Percentiles rank a stretch among this genome's conserved stretches.
These are phyloP conservation scores for Juncus inflexus DNA, from an alignment of 176 grass and related monocot genomes.

Conservation along the genomic window DNA sequence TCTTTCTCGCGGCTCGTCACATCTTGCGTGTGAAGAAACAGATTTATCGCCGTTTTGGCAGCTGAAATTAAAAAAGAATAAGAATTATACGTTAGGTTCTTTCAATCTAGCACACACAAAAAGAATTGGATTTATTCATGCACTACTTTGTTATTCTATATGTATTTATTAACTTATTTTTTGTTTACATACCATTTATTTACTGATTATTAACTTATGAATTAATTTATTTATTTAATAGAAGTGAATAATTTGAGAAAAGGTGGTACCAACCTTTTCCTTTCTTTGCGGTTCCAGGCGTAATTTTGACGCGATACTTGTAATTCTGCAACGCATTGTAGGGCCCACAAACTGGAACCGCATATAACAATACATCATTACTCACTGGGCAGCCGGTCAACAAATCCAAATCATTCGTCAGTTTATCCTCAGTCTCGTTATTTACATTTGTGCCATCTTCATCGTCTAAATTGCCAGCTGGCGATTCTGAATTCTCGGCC, in stretches of 20 bases:
- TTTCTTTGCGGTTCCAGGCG: constrained; percentile 89
- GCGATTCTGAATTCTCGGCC: constrained; percentile 31
- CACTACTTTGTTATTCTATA: no score
- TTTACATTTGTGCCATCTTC: constrained; percentile 42
- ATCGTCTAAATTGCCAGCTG: constrained; percentile 34
- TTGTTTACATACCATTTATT: no score
- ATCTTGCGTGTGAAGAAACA: constrained; percentile 66
- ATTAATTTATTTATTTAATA: background rate
- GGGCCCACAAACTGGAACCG: constrained; percentile 78
- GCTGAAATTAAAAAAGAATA: constrained; percentile 70
- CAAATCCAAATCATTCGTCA: constrained; percentile 84
- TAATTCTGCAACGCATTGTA: constrained; percentile 90
- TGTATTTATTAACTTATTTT: no score
- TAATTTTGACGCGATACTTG: constrained; percentile 97
- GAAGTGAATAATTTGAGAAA: no score
- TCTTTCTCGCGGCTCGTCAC: constrained; percentile 88
- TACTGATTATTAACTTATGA: no score
- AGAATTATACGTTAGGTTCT: no score
- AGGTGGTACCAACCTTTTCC: constrained; percentile 61
- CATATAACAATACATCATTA: constrained; percentile 90
- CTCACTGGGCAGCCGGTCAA: constrained; percentile 78
- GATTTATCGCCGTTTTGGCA: constrained; percentile 82
- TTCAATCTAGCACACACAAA: no score
- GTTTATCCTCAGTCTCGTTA: constrained; percentile 68
- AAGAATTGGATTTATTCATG: no score